Percentiles rank a stretch among this genome's conserved stretches.
Evolutionary conservation across 2,329 filamentous ascomycete genomes (phyloP).

Genomic region (Fusarium sororula): DNA sequence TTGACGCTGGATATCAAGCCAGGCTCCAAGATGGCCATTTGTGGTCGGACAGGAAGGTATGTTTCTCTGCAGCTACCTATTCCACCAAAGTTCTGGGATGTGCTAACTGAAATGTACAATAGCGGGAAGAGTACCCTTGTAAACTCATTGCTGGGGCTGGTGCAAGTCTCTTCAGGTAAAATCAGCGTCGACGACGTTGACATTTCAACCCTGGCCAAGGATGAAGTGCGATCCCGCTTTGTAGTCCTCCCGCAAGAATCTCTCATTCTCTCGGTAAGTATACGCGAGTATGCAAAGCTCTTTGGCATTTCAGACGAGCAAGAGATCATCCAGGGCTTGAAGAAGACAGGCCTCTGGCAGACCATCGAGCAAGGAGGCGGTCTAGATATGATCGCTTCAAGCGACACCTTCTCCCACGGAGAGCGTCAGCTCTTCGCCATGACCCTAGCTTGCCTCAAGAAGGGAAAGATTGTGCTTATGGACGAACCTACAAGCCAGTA

Average conservation of each 20-base stretch:
- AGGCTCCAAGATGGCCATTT: background rate
- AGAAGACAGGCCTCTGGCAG: background rate
- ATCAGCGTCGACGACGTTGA: background rate
- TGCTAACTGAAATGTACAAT: too few relatives aligned
- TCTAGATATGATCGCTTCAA: background rate
- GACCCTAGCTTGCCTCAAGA: background rate
- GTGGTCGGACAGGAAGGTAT: background rate
- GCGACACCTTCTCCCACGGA: background rate
- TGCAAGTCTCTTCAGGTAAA: background rate
- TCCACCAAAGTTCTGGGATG: too few relatives aligned
- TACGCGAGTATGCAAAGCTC: background rate
- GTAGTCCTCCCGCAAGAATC: background rate
- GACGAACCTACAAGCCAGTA: background rate
- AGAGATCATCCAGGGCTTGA: background rate
- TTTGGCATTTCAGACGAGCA: background rate
- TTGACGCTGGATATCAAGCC: background rate
- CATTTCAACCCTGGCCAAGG: background rate
- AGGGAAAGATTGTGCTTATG: background rate
- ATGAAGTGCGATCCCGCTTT: background rate
- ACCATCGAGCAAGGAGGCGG: background rate
- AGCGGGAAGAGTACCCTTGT: background rate
- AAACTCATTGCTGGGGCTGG: background rate
- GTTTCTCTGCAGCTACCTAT: background rate
- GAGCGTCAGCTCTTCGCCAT: background rate
- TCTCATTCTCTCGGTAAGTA: background rate